Evolutionary conservation across 345 rosid species (phyloP).

Genomic region (Linum tenue): DNA sequence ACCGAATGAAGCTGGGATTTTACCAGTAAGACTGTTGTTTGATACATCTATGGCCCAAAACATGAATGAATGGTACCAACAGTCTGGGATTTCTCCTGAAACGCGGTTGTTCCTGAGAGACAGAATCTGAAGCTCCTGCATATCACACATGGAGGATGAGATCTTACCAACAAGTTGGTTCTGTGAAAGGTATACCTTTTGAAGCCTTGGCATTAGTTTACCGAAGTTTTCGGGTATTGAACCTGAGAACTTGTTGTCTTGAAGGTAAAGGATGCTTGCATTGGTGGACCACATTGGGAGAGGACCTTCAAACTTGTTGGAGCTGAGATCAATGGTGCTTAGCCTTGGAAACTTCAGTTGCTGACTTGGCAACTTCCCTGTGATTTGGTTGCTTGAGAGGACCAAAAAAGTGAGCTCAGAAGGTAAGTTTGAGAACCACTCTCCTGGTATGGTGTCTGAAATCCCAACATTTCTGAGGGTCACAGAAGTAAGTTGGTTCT

Average conservation of each 20-base stretch:
- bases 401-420: neutral
- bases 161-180: conserved; percentile 33
- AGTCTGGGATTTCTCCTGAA: conserved; percentile 15
- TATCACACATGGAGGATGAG: conserved; percentile 33
- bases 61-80: conserved; percentile 2
- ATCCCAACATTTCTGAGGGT: conserved; percentile 7
- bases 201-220: conserved; percentile 35
- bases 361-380: conserved; percentile 13
- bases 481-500: conserved; percentile 5
- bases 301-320: conserved; percentile 38
- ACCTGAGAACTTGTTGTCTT: conserved; percentile 42
- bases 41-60: conserved; percentile 8
- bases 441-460: conserved; percentile 12
- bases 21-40: conserved; percentile 12
- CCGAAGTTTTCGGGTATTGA: conserved; percentile 28
- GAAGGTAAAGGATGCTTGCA: conserved; percentile 32
- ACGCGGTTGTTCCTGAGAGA: conserved; percentile 31
- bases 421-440: conserved; percentile 18
- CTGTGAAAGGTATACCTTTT: conserved; percentile 26
- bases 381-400: conserved; percentile 14
- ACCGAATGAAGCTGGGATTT: conserved; percentile 7
- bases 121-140: conserved; percentile 31
- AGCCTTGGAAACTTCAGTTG: conserved; percentile 1
- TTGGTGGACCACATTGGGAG: conserved; percentile 43
- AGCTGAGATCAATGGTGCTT: conserved; percentile 30